These are phyloP conservation scores for Yamadazyma sp. DNA, from an alignment of 1,139 yeast genomes.

Conservation along the genomic window DNA sequence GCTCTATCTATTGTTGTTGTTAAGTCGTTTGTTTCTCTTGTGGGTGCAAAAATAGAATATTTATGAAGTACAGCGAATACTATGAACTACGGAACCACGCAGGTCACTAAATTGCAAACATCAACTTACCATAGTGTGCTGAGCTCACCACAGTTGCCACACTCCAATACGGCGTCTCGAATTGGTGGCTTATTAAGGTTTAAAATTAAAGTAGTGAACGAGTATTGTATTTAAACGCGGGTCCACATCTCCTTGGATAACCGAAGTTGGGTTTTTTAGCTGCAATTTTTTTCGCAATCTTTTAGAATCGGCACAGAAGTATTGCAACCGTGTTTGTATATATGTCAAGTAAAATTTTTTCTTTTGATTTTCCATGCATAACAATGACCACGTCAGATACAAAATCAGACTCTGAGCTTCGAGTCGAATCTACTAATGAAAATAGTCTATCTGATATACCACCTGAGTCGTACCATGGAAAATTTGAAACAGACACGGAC, in stretches of 20 bases:
- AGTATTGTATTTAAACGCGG: no score
- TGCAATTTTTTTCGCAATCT: slow-evolving; percentile 1
- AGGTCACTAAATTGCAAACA: no score
- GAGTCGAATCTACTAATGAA: background rate
- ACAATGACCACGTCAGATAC: background rate
- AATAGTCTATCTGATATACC: background rate
- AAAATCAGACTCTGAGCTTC: background rate
- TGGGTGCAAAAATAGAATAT: no score
- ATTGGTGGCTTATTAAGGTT: no score
- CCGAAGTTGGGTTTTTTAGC: slow-evolving; percentile 6
- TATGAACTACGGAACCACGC: no score
- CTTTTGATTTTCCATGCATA: background rate
- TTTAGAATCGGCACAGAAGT: slow-evolving; percentile 2
- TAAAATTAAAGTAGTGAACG: no score
- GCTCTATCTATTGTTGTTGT: no score
- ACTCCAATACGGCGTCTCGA: no score
- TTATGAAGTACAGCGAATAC: no score
- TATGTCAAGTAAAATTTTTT: background rate
- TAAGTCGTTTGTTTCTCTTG: no score
- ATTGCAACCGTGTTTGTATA: background rate
- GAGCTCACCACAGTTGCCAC: no score
- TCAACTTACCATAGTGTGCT: no score
- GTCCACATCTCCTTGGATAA: slow-evolving; percentile 7
- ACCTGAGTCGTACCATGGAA: background rate
- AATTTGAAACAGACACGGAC: slow-evolving; percentile 1